These are phyloP conservation scores for Melanomma pulvis-pyrius DNA, from an alignment of 495 filamentous ascomycete species.

Conservation along the genomic window DNA sequence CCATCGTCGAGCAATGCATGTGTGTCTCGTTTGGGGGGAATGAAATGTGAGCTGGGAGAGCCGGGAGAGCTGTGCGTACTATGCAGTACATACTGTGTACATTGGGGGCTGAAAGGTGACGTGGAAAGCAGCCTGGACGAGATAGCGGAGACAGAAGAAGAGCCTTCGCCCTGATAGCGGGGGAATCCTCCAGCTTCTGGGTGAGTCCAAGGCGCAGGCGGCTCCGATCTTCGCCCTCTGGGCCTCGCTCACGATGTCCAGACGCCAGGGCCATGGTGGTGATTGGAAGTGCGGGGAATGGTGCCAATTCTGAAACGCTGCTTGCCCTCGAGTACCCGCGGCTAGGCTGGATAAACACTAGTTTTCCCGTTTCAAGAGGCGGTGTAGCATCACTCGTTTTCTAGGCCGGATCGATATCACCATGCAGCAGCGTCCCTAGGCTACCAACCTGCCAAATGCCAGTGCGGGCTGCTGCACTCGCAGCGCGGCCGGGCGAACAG, in stretches of 20 bases:
- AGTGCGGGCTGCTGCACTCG: constrained; percentile 1
- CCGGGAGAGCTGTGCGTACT: background rate
- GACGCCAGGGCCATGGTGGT: constrained; percentile 2
- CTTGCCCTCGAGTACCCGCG: constrained; percentile 21
- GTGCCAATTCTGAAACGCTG: constrained; percentile 25
- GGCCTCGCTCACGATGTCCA: background rate
- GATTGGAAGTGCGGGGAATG: constrained; percentile 28
- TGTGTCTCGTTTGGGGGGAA: background rate
- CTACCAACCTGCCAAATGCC: background rate
- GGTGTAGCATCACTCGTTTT: constrained; percentile 27
- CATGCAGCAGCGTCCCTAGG: background rate
- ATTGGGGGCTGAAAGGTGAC: background rate
- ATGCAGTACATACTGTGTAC: background rate
- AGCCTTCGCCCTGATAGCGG: background rate
- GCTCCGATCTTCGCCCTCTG: background rate
- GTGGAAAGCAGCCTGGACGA: background rate
- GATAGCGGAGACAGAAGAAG: background rate
- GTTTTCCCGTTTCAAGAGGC: constrained; percentile 32
- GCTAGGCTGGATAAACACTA: background rate
- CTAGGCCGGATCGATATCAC: constrained; percentile 5
- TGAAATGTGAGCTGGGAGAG: background rate
- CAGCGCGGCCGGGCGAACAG: background rate
- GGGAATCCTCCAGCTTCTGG: no score
- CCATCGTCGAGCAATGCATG: background rate
- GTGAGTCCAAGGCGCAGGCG: no score